Evolutionary conservation across 2,329 filamentous ascomycete genomes (phyloP), one percentile per base, ranked within the genome.

Genomic region (Aspergillus pseudoglaucus): DNA sequence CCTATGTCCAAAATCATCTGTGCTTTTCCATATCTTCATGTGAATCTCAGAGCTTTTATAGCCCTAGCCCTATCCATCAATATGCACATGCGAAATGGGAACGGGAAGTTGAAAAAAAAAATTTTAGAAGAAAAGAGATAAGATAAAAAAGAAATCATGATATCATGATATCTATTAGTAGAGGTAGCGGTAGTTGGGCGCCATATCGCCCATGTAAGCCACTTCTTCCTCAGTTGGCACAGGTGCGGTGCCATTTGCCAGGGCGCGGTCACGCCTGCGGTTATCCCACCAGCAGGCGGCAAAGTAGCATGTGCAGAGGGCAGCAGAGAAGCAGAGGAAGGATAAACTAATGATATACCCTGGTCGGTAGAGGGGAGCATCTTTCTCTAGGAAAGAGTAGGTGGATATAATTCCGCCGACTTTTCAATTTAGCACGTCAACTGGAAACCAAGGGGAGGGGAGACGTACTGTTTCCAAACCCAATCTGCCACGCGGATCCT

Each of bases 351-450:
- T 89, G 46, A 77, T 78, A 68, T 93, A 94, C 0, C 90, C 90
- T 1, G 77, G 82, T 6, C 73, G 78, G 66, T 85, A 95, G 18
- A 67, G 60, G 0, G 87, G 88, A 4, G 79, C 79, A 62, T 95
- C 88, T 45, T 73, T 77, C 20, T 70, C 62, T 15, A 87, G 61
- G 65, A 88, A 89, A 1, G 80, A 73, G 67, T 83, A 90, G 0
- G 86, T 88, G 10, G 87, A 78, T 51, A 90, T 84, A 59, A 90
- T 89, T 22, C 87, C 87, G 38, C 87, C 87, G 33, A 89, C 81
- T 67, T 44, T 14, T 33, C 27, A 18, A 42, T 14, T 22, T n/a
- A 18, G 14, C n/a, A 14, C 3, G 6, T n/a, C 3, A 38, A 22
- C 17, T 7, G 17, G 9, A 12, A 18, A 5, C 4, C 20, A 9